phyloP scores from a whole-genome alignment of 805 yeast genomes.

The Kregervanrija fluxuum region DNA sequence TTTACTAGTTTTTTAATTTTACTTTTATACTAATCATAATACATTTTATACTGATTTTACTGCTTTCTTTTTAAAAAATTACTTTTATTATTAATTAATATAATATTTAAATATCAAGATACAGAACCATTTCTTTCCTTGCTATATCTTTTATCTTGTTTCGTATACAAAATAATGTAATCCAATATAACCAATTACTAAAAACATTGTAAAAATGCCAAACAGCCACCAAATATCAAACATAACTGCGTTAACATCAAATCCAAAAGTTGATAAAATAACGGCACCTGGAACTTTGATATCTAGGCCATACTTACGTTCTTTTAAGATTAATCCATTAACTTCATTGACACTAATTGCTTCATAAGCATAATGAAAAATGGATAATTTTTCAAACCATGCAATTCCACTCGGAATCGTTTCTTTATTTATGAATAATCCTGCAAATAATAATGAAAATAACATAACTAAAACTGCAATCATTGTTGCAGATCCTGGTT shows the following conservation, averaged over 20 bases:
- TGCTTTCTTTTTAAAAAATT: too few relatives aligned
- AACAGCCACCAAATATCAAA: constrained; percentile 57
- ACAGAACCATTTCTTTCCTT: not conserved
- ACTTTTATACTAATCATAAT: too few relatives aligned
- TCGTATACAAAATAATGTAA: constrained; percentile 72
- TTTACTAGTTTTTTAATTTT: too few relatives aligned
- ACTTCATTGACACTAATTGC: constrained; percentile 91
- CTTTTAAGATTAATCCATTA: constrained; percentile 72
- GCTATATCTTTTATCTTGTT: constrained; percentile 36
- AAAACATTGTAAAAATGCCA: constrained; percentile 50
- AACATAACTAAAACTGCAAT: constrained; percentile 76
- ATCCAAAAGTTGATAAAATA: constrained; percentile 90
- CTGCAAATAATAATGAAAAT: constrained; percentile 87
- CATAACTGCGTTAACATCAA: constrained; percentile 69
- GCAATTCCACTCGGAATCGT: constrained; percentile 40
- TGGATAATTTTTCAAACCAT: constrained; percentile 76
- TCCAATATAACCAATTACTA: constrained; percentile 65
- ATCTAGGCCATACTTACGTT: constrained; percentile 84
- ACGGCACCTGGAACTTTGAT: constrained; percentile 98
- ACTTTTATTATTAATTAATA: too few relatives aligned
- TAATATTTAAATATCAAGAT: too few relatives aligned
- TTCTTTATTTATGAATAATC: constrained; percentile 83
- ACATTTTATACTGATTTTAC: too few relatives aligned
- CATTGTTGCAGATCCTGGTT: constrained; percentile 88
- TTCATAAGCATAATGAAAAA: constrained; percentile 95